A percentile compares a stretch with the other conserved stretches of the same genome.
phyloP scores from a whole-genome alignment of 108 stramenopile genomes.

The Pinguiococcus pyrenoidosus region DNA sequence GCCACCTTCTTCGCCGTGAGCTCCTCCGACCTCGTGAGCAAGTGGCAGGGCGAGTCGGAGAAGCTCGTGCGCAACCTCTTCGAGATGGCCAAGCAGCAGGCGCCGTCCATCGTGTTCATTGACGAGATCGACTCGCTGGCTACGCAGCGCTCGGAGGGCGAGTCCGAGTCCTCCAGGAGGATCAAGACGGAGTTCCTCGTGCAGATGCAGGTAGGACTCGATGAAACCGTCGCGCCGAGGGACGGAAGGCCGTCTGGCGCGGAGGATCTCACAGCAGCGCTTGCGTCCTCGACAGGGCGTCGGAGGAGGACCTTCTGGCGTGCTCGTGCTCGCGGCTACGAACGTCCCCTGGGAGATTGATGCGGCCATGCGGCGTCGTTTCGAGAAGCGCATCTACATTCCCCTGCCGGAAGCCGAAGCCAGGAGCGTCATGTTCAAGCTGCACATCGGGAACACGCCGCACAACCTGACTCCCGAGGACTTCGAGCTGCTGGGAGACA shows the following conservation, averaged over 20 bases:
- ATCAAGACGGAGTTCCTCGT: conserved; percentile 99
- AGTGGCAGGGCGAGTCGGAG: conserved; percentile 98
- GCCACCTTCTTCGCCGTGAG: conserved; percentile 91
- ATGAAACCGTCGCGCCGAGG: too few species aligned
- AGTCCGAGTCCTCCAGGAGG: conserved; percentile 68
- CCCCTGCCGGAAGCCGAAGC: conserved; percentile 81
- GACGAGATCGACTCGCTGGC: conserved; percentile 96
- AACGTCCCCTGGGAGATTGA: conserved; percentile 98
- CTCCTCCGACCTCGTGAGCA: conserved; percentile 83
- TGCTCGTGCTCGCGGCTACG: conserved; percentile 84
- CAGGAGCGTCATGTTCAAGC: conserved; percentile 71
- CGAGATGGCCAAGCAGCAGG: conserved; percentile 81
- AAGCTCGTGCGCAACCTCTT: conserved; percentile 90
- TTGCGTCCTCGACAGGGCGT: background rate
- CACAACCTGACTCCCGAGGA: conserved; percentile 63
- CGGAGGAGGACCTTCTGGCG: conserved; percentile 53
- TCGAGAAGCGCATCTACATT: conserved; percentile 98
- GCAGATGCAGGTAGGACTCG: too few species aligned
- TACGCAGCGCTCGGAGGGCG: conserved; percentile 71
- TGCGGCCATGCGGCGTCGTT: conserved; percentile 96
- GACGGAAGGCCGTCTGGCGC: too few species aligned
- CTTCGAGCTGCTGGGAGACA: conserved; percentile 57
- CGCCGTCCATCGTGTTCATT: conserved; percentile 80
- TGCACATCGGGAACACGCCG: conserved; percentile 73
- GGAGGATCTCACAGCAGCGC: background rate